Evolutionary conservation across 169 alveolate genomes (phyloP).

Genomic region (Toxoplasma gondii): DNA sequence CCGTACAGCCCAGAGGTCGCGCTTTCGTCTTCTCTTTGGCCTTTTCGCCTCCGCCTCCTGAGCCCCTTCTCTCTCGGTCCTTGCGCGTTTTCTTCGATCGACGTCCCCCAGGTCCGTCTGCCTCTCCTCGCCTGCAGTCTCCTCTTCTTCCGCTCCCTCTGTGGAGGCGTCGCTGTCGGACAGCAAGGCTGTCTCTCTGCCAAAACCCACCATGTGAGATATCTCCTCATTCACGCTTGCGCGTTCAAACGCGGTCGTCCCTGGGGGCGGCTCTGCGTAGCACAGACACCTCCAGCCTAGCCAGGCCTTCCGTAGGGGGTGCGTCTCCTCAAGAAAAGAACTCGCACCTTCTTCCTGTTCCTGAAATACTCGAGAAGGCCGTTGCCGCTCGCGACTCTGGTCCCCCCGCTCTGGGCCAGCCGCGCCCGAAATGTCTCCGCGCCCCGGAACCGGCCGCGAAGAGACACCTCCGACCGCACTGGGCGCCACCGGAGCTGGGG

Average conservation of each 20-base stretch:
- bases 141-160: not conserved
- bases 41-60: not conserved
- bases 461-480: not conserved
- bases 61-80: not conserved
- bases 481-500: not conserved
- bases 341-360: not conserved
- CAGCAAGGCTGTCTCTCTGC: not conserved
- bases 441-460: not conserved
- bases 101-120: not conserved
- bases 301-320: constrained; percentile 22
- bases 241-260: constrained; percentile 3
- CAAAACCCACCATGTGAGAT: not conserved
- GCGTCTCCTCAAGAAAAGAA: not conserved
- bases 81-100: not conserved
- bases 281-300: constrained; percentile 7
- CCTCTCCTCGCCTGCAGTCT: not conserved
- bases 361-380: not conserved
- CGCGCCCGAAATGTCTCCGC: not conserved
- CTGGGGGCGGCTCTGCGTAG: constrained; percentile 34
- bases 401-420: not conserved
- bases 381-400: not conserved
- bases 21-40: not conserved
- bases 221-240: not conserved
- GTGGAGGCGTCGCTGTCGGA: not conserved
- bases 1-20: not conserved